Evolutionary conservation across 768 basidiomycete species (phyloP), one percentile per base, ranked within the genome.

Genomic region (Calocybe gangraenosa): DNA sequence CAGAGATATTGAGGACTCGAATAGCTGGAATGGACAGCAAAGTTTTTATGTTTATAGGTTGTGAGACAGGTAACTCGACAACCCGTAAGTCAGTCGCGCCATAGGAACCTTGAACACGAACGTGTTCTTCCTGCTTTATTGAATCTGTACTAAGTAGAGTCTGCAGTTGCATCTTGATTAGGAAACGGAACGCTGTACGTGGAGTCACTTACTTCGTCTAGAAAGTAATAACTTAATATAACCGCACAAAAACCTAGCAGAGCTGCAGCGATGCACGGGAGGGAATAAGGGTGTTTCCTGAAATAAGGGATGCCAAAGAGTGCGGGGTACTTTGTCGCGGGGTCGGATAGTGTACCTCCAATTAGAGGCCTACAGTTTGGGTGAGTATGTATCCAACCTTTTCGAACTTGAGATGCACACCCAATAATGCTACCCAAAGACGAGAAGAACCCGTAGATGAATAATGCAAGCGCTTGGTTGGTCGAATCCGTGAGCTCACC

Each of bases 401-500:
- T 7, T 18, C 7, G 34, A 5, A 6, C 20, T 13, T 30, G 21
- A 30, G 38, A 17, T n/a, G 62, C 64, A 3, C 51, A 80, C 79
- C 79, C 79, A 32, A 84, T 64, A 45, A 81, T 76, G 3, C 71
- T 64, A 9, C 81, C 82, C 0, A 83, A 47, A 6, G 82, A 80
- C 75, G 75, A 84, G 40, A 72, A 70, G 10, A 84, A 55, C n/a
- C 75, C 76, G 47, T 78, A 84, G 15, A 84, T 66, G 11, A 82
- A 76, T 48, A 81, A 81, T 2, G 76, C 78, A 31, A 66, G 53
- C 0, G 76, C 73, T 58, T 82, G 78, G 49, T 87, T 84, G 7
- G 75, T 76, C 14, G 74, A 57, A 52, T 87, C 81, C 9, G 81
- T 82, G 19, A 85, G 66, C 62, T 86, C 84, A 10, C 79, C 76